Conservation (phyloP, 2,329 filamentous ascomycete genomes). For the Phialocephala sp. region DNA sequence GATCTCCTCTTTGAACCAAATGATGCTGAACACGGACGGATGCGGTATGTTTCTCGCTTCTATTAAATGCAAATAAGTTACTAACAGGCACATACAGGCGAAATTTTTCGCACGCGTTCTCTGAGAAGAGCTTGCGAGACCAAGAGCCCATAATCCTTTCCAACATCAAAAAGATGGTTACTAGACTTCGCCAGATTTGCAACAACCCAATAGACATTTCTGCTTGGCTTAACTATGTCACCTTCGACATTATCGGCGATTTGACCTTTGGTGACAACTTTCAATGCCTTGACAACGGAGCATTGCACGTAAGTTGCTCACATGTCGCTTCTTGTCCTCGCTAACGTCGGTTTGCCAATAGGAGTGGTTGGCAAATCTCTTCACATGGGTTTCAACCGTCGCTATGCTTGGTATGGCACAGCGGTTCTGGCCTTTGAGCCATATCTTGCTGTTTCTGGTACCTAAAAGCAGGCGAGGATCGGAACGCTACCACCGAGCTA, state of each 20-base stretch:
- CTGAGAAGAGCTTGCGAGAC: constrained; percentile 47
- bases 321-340: background rate
- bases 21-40: constrained; percentile 18
- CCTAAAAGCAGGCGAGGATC: constrained; percentile 28
- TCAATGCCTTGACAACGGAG: constrained; percentile 1
- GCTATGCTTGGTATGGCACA: constrained; percentile 33
- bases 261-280: constrained; percentile 2
- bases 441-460: constrained; percentile 30
- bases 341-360: background rate
- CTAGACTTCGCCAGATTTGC: constrained; percentile 8
- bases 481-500: constrained; percentile 29
- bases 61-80: background rate
- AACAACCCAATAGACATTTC: constrained; percentile 11
- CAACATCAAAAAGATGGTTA: constrained; percentile 48
- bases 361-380: constrained; percentile 40
- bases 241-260: constrained; percentile 45
- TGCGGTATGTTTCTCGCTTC: constrained; percentile 14
- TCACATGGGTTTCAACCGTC: constrained; percentile 33
- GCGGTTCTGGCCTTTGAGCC: constrained; percentile 25
- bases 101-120: constrained; percentile 49
- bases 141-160: constrained; percentile 49
- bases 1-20: constrained; percentile 21
- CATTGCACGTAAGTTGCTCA: constrained; percentile 23
- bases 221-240: constrained; percentile 34
- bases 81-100: constrained; percentile 10